These are phyloP conservation scores for Leucaena leucocephala DNA, from an alignment of 306 rosid species.

Conservation along the genomic window DNA sequence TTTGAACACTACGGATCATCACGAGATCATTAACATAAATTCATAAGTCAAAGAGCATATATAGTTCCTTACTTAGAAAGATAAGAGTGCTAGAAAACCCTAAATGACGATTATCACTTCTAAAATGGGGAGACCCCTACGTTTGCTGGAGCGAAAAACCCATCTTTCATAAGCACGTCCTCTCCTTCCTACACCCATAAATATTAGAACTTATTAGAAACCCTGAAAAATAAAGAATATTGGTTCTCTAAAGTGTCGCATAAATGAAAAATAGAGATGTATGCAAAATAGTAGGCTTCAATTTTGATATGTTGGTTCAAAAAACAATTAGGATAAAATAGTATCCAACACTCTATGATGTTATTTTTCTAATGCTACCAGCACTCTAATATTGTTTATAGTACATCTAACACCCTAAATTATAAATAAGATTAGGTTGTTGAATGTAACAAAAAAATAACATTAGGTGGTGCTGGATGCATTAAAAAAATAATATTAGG, in stretches of 20 bases:
- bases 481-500: no score
- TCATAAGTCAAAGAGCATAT: conserved; percentile 6
- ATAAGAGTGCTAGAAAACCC: conserved; percentile 22
- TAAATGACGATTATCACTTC: conserved; percentile 18
- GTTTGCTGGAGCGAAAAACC: conserved; percentile 61
- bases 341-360: no score
- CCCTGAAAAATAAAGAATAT: conserved; percentile 16
- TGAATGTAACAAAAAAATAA: no score
- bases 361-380: no score
- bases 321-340: no score
- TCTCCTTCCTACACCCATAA: conserved; percentile 70
- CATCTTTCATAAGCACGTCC: conserved; percentile 75
- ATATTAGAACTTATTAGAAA: conserved; percentile 25
- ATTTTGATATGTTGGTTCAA: not conserved
- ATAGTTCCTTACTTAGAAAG: conserved; percentile 33
- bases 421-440: no score
- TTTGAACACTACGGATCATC: conserved; percentile 28
- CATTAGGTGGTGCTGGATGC: no score
- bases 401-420: no score
- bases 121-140: conserved; percentile 79
- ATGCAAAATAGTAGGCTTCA: not conserved
- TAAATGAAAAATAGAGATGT: not conserved
- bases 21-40: conserved; percentile 43
- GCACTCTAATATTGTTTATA: no score
- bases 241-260: not conserved